Percentiles rank a stretch among this genome's conserved stretches.
Evolutionary conservation across 2,329 filamentous ascomycete genomes (phyloP).

Genomic region (Berkeleyomyces rouxiae): DNA sequence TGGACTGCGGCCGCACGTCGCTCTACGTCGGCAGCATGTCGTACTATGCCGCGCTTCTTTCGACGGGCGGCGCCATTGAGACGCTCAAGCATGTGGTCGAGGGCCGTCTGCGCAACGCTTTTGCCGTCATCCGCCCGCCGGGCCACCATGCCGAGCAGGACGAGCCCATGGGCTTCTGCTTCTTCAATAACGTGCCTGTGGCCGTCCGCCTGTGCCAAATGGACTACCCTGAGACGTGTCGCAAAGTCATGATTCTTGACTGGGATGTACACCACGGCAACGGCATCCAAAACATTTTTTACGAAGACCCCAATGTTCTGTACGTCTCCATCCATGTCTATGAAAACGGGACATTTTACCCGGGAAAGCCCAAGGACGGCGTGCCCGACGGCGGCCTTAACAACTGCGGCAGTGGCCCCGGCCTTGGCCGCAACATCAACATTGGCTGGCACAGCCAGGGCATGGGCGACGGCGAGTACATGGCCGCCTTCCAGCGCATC

Average conservation of each 20-base stretch:
- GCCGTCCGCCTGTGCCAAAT: conserved; percentile 76
- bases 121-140: conserved; percentile 86
- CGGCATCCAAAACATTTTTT: conserved; percentile 91
- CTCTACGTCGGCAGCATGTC: conserved; percentile 74
- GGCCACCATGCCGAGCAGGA: conserved; percentile 88
- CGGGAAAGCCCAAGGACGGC: conserved; percentile 43
- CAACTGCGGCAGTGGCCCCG: conserved; percentile 38
- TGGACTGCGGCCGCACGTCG: conserved; percentile 53
- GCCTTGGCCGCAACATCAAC: conserved; percentile 47
- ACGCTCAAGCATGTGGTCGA: conserved; percentile 81
- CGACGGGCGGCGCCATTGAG: conserved; percentile 86
- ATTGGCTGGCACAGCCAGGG: conserved; percentile 52
- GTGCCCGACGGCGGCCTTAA: conserved; percentile 45
- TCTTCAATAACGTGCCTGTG: conserved; percentile 95
- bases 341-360: conserved; percentile 70
- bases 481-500: conserved; percentile 88
- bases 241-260: conserved; percentile 83
- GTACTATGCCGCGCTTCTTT: conserved; percentile 63
- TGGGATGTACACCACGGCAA: conserved; percentile 80
- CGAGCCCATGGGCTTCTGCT: conserved; percentile 80
- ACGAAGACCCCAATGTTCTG: conserved; percentile 81
- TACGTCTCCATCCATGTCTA: conserved; percentile 94
- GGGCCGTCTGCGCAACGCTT: conserved; percentile 77
- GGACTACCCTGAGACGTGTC: conserved; percentile 62
- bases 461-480: conserved; percentile 94